Percentiles rank a stretch among this genome's conserved stretches.
Conservation (phyloP, 495 filamentous ascomycete genomes). For the Penicillium angulare region DNA sequence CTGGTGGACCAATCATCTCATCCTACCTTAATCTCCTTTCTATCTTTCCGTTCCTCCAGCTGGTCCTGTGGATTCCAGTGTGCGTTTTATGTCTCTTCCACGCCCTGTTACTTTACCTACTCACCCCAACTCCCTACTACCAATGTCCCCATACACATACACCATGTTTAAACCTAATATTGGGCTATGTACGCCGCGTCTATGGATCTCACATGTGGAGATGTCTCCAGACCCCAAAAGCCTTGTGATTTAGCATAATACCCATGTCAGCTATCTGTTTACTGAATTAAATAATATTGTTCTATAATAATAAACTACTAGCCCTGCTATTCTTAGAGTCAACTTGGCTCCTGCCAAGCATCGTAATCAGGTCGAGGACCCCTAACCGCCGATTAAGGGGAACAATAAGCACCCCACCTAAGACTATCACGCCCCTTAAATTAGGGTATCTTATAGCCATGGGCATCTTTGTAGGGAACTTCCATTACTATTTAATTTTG, state of each 20-base stretch:
- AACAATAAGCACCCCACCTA: neutral
- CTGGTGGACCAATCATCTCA: slow-evolving; percentile 3
- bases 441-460: no score
- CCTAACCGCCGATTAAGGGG: slow-evolving; percentile 11
- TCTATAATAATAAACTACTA: neutral
- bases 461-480: no score
- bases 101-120: neutral
- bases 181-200: slow-evolving; percentile 22
- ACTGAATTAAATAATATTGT: slow-evolving; percentile 4
- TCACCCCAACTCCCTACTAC: slow-evolving; percentile 2
- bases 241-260: slow-evolving; percentile 29
- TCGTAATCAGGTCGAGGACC: slow-evolving; percentile 6
- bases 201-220: slow-evolving; percentile 23
- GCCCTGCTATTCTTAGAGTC: no score
- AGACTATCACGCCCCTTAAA: no score
- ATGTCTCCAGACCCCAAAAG: slow-evolving; percentile 18
- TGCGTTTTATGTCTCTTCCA: neutral
- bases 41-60: slow-evolving; percentile 19
- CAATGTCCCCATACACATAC: slow-evolving; percentile 1
- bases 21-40: slow-evolving; percentile 12
- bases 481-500: no score
- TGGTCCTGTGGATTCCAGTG: slow-evolving; percentile 24
- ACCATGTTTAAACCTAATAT: slow-evolving; percentile 21
- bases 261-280: slow-evolving; percentile 20
- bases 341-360: slow-evolving; percentile 12